These are phyloP conservation scores for Polychytrium aggregatum DNA, from an alignment of 192 early-diverging fungal genomes.

Conservation along the genomic window DNA sequence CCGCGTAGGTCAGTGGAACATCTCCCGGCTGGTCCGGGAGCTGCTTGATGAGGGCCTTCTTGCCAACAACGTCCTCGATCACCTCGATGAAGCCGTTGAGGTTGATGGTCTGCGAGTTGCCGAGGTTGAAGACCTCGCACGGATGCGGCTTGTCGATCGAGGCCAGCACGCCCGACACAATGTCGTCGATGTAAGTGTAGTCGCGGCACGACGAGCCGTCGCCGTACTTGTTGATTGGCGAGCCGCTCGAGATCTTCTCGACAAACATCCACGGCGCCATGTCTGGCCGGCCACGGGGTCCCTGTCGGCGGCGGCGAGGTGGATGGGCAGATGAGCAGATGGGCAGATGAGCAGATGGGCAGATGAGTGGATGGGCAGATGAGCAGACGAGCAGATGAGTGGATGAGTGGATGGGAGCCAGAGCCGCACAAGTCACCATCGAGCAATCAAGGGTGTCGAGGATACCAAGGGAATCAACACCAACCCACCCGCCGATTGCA, in stretches of 20 bases:
- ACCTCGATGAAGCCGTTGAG: constrained; percentile 3
- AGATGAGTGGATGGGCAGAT: no score
- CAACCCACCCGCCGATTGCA: no score
- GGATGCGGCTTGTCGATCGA: background rate
- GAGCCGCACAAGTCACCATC: no score
- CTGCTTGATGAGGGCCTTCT: background rate
- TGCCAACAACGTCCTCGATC: constrained; percentile 4
- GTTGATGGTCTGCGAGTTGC: constrained; percentile 4
- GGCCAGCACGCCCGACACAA: constrained; percentile 6
- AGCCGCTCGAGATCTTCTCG: background rate
- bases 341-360: no score
- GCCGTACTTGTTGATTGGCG: constrained; percentile 5
- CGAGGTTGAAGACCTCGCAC: constrained; percentile 9
- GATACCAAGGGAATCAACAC: no score
- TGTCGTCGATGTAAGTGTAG: constrained; percentile 15
- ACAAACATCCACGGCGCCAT: constrained; percentile 10
- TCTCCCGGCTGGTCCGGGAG: constrained; percentile 10
- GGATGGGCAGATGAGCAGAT: no score
- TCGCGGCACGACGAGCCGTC: constrained; percentile 11
- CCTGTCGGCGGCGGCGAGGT: no score
- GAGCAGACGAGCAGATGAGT: no score
- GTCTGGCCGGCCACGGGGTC: constrained; percentile 9
- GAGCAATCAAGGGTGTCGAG: no score
- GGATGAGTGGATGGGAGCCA: no score
- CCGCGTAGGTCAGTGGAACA: constrained; percentile 5